A percentile compares a stretch with the other conserved stretches of the same genome.
Conservation (phyloP, 164 flowering plant species). For the Paratinospora sagittata region DNA sequence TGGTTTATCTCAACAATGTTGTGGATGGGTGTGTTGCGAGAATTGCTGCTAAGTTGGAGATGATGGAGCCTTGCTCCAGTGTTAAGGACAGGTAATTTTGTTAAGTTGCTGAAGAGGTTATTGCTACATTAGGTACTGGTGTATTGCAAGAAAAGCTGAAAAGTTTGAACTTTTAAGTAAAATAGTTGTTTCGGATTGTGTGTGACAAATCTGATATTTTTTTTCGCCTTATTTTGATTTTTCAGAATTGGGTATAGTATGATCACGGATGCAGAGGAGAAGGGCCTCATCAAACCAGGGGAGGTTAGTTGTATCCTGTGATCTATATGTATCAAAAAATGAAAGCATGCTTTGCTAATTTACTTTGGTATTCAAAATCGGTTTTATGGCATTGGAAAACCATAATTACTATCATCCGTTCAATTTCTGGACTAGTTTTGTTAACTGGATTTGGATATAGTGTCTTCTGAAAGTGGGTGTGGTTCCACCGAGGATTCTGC, state of each 20-base stretch:
- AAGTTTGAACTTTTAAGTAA: no score
- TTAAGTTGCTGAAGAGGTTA: not conserved
- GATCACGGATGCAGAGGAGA: slow-evolving; percentile 85
- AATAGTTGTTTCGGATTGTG: not conserved
- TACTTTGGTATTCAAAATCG: not conserved
- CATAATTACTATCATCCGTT: not conserved
- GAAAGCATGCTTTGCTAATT: not conserved
- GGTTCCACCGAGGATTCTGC: not conserved
- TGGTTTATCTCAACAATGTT: slow-evolving; percentile 76
- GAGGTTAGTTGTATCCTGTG: slow-evolving; percentile 35
- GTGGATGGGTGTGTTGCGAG: slow-evolving; percentile 60
- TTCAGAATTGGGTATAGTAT: slow-evolving; percentile 83
- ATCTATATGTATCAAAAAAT: not conserved
- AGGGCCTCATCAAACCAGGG: slow-evolving; percentile 76
- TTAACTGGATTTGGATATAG: not conserved
- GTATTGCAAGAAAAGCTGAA: no score
- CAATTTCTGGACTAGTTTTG: not conserved
- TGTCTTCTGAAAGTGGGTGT: not conserved
- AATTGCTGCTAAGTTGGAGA: slow-evolving; percentile 56
- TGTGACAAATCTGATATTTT: not conserved
- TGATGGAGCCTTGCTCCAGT: slow-evolving; percentile 90
- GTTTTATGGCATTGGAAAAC: not conserved
- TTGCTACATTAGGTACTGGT: not conserved
- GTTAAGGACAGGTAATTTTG: slow-evolving; percentile 63
- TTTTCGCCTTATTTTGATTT: slow-evolving; percentile 6